Conservation (phyloP, 1,284 basidiomycete species). For the Ceratobasidium papillatum region DNA sequence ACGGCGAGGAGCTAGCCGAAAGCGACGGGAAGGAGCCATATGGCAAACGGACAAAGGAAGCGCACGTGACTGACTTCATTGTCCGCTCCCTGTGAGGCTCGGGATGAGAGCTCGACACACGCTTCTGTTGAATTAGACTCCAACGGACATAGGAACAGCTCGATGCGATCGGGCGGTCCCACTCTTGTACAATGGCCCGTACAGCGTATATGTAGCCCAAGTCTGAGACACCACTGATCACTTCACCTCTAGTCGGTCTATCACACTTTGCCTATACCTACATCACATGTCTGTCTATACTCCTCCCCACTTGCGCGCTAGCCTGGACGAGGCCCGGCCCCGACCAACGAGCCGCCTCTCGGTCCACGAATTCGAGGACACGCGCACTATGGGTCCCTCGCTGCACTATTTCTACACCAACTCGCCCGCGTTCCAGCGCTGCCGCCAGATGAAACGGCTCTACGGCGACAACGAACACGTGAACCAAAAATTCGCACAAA, state of each 20-base stretch:
- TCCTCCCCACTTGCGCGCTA: constrained; percentile 33
- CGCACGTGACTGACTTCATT: constrained; percentile 35
- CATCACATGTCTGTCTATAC: constrained; percentile 31
- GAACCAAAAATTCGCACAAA: constrained; percentile 34
- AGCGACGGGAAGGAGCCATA: not conserved
- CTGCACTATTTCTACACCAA: constrained; percentile 38
- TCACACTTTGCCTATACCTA: not conserved
- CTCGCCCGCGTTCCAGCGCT: constrained; percentile 22
- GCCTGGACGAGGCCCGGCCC: not conserved
- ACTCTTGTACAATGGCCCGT: constrained; percentile 3
- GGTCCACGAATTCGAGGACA: constrained; percentile 32
- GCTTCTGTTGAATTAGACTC: constrained; percentile 36
- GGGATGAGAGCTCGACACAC: constrained; percentile 33
- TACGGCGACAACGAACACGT: constrained; percentile 34
- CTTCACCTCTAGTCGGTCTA: not conserved
- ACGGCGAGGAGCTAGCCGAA: constrained; percentile 6
- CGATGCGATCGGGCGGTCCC: not conserved
- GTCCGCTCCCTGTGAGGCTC: not conserved
- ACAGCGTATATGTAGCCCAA: not conserved
- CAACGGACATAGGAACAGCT: constrained; percentile 18
- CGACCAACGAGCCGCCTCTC: constrained; percentile 1
- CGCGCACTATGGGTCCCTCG: constrained; percentile 25
- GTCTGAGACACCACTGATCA: not conserved
- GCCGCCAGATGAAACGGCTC: constrained; percentile 34
- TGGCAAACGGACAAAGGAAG: constrained; percentile 18